phyloP scores from a whole-genome alignment of 2,329 filamentous ascomycete species.

The Penicillium sp. region DNA sequence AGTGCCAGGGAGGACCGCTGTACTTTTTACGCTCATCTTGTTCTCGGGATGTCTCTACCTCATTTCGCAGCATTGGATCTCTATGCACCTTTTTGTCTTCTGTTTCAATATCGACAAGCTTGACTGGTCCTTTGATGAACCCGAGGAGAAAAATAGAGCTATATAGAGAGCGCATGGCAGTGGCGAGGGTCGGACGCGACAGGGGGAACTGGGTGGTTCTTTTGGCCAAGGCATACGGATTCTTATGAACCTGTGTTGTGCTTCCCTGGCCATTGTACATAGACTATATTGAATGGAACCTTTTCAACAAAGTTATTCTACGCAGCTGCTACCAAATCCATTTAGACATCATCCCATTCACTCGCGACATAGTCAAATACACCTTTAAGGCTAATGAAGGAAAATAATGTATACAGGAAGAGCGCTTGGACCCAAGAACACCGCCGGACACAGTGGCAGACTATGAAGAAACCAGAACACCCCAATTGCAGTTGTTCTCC shows the following conservation, averaged over 20 bases:
- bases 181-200: slow-evolving; percentile 8
- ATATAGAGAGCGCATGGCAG: slow-evolving; percentile 12
- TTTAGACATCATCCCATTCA: too few relatives aligned
- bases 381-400: too few relatives aligned
- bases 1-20: neutral
- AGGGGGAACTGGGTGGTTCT: slow-evolving; percentile 4
- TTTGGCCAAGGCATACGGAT: slow-evolving; percentile 1
- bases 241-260: neutral
- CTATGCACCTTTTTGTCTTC: slow-evolving; percentile 8
- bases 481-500: slow-evolving; percentile 6
- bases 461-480: slow-evolving; percentile 10
- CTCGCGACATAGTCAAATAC: too few relatives aligned
- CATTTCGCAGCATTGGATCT: slow-evolving; percentile 15
- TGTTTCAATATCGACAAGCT: slow-evolving; percentile 4
- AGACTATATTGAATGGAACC: slow-evolving; percentile 16
- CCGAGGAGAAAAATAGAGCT: slow-evolving; percentile 8
- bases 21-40: slow-evolving; percentile 13
- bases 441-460: too few relatives aligned
- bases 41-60: slow-evolving; percentile 13
- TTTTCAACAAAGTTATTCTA: too few relatives aligned
- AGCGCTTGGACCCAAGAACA: too few relatives aligned
- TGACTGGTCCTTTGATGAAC: slow-evolving; percentile 3
- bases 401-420: slow-evolving; percentile 23
- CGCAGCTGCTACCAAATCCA: too few relatives aligned
- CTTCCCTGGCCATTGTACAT: slow-evolving; percentile 22